Conservation (phyloP, 2,329 filamentous ascomycete species). For the Chaetomium globosum region DNA sequence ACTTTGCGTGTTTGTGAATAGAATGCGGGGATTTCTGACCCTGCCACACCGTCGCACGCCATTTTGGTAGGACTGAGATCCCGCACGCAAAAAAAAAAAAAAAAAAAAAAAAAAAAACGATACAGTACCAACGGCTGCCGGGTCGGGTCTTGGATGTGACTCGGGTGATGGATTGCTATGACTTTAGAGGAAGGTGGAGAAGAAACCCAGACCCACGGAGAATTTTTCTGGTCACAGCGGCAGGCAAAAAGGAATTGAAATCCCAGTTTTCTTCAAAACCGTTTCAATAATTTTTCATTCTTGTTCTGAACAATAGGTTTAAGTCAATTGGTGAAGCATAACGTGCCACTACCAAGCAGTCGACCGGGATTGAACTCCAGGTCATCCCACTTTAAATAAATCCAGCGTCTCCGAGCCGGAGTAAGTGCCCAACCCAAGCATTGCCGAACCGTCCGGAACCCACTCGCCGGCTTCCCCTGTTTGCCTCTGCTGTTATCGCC, state of each 20-base stretch:
- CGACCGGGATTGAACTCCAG: not conserved
- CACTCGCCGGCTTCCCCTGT: not conserved
- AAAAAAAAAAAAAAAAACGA: no score
- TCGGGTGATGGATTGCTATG: not conserved
- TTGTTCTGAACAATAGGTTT: not conserved
- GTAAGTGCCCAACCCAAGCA: not conserved
- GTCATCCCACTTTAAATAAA: not conserved
- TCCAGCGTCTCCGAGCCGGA: not conserved
- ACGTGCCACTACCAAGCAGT: not conserved
- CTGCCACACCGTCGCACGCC: not conserved
- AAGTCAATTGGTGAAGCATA: not conserved
- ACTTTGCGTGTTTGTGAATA: not conserved
- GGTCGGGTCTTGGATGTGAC: not conserved
- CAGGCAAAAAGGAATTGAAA: not conserved
- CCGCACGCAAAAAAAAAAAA: not conserved
- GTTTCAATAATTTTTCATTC: not conserved
- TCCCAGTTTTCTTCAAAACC: not conserved
- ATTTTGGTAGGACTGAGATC: not conserved
- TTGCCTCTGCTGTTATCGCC: not conserved
- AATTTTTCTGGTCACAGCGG: not conserved
- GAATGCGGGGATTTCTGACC: not conserved
- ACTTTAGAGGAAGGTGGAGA: slow-evolving; percentile 15
- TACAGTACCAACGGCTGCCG: not conserved
- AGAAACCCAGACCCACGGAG: slow-evolving; percentile 10
- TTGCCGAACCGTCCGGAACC: not conserved